Evolutionary conservation across 2,329 filamentous ascomycete species (phyloP), one percentile per base, ranked within the genome.

Genomic region (Thelonectria rubi): DNA sequence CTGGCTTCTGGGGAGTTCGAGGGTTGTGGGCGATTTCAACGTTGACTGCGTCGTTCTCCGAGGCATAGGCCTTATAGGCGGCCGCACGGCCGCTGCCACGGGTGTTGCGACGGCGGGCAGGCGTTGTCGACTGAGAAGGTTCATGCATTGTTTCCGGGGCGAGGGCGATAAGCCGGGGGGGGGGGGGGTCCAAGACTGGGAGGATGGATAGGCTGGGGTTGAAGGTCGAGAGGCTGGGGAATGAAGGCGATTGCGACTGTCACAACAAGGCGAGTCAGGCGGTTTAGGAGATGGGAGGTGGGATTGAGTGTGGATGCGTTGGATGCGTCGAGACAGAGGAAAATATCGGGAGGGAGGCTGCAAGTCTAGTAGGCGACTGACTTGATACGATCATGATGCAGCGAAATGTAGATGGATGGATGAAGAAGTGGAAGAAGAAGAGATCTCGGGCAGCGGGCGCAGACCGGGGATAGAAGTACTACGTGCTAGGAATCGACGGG

Each of bases 41-140:
- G 42, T 63, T 68, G 45, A 66, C 67, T 37, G 68, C 75, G 68
- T 88, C 86, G 68, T 83, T 86, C 72, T 88, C 86, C 3, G 86
- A 88, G 21, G 83, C 85, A 69, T 87, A 87, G n/a, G 80, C 81
- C 73, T 84, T 87, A 62, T 81, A 81, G 11, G 76, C 76, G 15
- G 80, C 75, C 67, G 65, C 69, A 72, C 66, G 80, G 73, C 65
- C 79, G 74, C 72, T 76, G 68, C 72, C 79, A 73, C 72, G 81
- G 77, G 67, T 80, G 71, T 76, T 73, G 54, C 75, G 73, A 40
- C 76, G 77, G 40, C 77, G 77, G 40, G 71, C 72, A 30, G 78
- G 74, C 48, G 76, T 70, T 60, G 73, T 76, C 51, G 69, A 62
- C 60, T 76, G 76, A 59, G 71, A 70, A 49, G 72, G 64, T 58